Evolutionary conservation across 257 asterid genomes (phyloP), one percentile per base, ranked within the genome.

Genomic region (Gynochthodes officinalis): DNA sequence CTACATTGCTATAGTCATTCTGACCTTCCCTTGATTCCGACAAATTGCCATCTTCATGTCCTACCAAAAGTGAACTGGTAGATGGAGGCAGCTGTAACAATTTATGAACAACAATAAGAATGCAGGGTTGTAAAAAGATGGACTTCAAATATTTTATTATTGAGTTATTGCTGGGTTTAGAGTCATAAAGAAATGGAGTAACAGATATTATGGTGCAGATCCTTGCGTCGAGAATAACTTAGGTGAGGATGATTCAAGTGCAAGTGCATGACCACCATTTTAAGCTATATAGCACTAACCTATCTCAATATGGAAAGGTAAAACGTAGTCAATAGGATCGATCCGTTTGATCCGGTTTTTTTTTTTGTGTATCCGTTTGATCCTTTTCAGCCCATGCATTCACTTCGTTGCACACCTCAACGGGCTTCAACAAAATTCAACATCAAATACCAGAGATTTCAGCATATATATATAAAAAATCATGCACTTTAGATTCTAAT

Each of bases 21-120:
- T 72, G 69, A 65, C 43, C 19, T 33, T 60, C 63, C 32, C 48
- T 25, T 28, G n/a, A n/a, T n/a, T n/a, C n/a, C n/a, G n/a, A n/a
- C n/a, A n/a, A n/a, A n/a, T n/a, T n/a, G n/a, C n/a, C n/a, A n/a
- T n/a, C n/a, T n/a, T n/a, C n/a, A n/a, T n/a, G n/a, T n/a, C n/a
- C n/a, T n/a, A n/a, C n/a, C n/a, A n/a, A n/a, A n/a, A n/a, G n/a
- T n/a, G n/a, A n/a, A n/a, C n/a, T n/a, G n/a, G n/a, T n/a, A n/a
- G 72, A 23, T 11, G 4, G 48, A 28, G 50, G 75, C 23, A 18
- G 18, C 80, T 63, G 69, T 63, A 63, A 57, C 65, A 59, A 40
- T n/a, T 40, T 58, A 44, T 30, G 16, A 18, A 43, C 30, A 49
- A 27, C 13, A 55, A 23, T 57, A 16, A 70, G 44, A 70, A 40